Base-by-base conservation (phyloP, 2,329 filamentous ascomycete genomes). In the Pseudocercospora fijiensis region DNA sequence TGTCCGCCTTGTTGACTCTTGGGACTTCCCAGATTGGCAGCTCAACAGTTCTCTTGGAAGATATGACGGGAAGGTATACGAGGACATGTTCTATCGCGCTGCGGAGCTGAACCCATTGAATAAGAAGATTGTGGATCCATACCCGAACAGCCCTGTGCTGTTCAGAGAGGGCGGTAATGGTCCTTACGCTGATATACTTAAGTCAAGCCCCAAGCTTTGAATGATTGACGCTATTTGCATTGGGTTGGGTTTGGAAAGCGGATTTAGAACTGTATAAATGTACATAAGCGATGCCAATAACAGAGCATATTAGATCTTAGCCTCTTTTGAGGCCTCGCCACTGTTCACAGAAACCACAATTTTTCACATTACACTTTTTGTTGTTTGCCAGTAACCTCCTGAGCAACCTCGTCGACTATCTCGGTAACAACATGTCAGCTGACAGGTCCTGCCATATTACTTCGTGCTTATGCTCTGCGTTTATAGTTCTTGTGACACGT, bases 21-120 rank as follows among this genome's bases (percentile, higher is more conserved):
- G 90, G 90, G 85, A 85, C 65, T 90, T 92, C 77, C 86, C 89
- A 1, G 90, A 92, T 74, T 92, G 88, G 88, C 88, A 90, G 70
- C 82, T 92, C 1, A 89, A 92, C 74, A 88, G 85, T 70, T 86
- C 85, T 63, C 76, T 92, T 43, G 90, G 90, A 1, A 81, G 89
- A 1, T 85, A 84, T 49, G 90, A 92, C 65, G 90, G 90, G 20
- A 87, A 89, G 71, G 90, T 92, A 1, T 92, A 92, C 70, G 88
- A 90, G 75, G 90, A 92, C 70, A 82, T 92, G 80, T 92, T 92
- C 78, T 80, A 87, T 71, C 80, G 90, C 13, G 90, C 90, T 0
- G 88, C 85, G 65, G 84, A 90, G 79, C 77, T 89, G 70, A 92
- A 92, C 72, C 90, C 90, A 1, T 78, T 92, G 51, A 92, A 92